Conservation (phyloP, 2,329 filamentous ascomycete species). For the Xylariaceae sp. region DNA sequence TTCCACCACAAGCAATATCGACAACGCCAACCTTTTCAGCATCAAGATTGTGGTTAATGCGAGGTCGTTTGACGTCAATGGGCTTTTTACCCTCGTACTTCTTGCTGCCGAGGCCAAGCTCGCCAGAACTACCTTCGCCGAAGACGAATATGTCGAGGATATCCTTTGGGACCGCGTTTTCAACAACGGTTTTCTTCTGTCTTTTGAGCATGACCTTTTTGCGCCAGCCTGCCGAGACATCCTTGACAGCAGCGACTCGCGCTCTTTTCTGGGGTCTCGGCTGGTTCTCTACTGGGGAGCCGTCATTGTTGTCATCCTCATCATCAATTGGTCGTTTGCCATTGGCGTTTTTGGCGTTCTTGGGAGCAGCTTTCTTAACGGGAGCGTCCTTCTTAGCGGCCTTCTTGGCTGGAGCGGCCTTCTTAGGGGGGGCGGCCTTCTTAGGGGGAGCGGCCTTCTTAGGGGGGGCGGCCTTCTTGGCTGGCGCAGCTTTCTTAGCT, state of each 20-base stretch:
- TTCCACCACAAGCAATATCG: constrained; percentile 60
- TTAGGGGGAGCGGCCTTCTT: background rate
- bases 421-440: constrained; percentile 1
- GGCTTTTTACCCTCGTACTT: constrained; percentile 42
- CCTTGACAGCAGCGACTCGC: constrained; percentile 3
- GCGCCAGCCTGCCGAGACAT: constrained; percentile 16
- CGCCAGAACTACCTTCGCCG: constrained; percentile 53
- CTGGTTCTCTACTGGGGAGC: background rate
- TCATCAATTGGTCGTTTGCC: constrained; percentile 17
- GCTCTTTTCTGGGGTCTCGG: constrained; percentile 9
- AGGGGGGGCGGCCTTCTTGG: background rate
- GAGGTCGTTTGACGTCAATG: constrained; percentile 64
- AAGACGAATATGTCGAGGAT: constrained; percentile 47
- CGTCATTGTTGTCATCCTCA: constrained; percentile 4
- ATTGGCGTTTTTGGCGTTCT: constrained; percentile 12
- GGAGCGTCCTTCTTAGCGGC: constrained; percentile 2
- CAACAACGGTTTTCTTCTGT: constrained; percentile 10
- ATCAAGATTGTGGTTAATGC: constrained; percentile 56
- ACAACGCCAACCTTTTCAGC: constrained; percentile 55
- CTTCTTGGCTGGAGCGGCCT: constrained; percentile 3
- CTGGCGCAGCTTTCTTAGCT: background rate
- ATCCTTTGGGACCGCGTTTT: constrained; percentile 24
- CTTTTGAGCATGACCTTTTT: constrained; percentile 13
- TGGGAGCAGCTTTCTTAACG: constrained; percentile 4
- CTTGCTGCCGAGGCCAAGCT: constrained; percentile 61